Conservation (phyloP, 1,139 yeast species). For the Schwanniomyces etchellsii region DNA sequence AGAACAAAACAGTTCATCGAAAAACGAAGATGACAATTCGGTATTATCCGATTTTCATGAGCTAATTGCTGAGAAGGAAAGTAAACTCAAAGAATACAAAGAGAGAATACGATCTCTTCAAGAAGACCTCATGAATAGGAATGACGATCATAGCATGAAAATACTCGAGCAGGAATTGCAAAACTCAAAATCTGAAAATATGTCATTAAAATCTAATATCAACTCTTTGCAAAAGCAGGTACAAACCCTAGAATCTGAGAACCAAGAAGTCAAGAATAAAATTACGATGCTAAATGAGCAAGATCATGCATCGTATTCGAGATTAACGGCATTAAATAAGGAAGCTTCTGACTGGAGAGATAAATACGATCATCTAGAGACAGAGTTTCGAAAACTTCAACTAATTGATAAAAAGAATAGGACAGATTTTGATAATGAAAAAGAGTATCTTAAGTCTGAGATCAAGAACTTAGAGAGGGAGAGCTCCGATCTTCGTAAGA, state of each 20-base stretch:
- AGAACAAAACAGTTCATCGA: not conserved
- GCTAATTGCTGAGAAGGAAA: no score
- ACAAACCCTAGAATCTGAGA: constrained; percentile 3
- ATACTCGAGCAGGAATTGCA: constrained; percentile 1
- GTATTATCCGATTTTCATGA: no score
- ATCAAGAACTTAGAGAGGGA: constrained; percentile 6
- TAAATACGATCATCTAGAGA: constrained; percentile 3
- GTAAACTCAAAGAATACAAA: constrained; percentile 7
- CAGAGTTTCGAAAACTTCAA: not conserved
- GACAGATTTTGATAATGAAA: constrained; percentile 2
- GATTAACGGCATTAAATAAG: not conserved
- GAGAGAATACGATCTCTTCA: constrained; percentile 6
- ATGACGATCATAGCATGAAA: not conserved
- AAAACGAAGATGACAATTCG: no score
- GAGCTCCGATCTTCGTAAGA: constrained; percentile 2
- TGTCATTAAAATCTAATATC: constrained; percentile 4
- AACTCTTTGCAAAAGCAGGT: constrained; percentile 3
- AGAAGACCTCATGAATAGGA: constrained; percentile 1
- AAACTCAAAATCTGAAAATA: constrained; percentile 8
- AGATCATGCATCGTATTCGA: constrained; percentile 1
- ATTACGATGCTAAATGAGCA: constrained; percentile 3
- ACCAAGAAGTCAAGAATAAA: constrained; percentile 5
- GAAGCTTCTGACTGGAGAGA: constrained; percentile 8
- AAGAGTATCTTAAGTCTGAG: constrained; percentile 8
- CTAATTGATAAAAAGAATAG: not conserved